Conservation (phyloP, 371 early-diverging fungal genomes). For the Cokeromyces recurvatus region DNA sequence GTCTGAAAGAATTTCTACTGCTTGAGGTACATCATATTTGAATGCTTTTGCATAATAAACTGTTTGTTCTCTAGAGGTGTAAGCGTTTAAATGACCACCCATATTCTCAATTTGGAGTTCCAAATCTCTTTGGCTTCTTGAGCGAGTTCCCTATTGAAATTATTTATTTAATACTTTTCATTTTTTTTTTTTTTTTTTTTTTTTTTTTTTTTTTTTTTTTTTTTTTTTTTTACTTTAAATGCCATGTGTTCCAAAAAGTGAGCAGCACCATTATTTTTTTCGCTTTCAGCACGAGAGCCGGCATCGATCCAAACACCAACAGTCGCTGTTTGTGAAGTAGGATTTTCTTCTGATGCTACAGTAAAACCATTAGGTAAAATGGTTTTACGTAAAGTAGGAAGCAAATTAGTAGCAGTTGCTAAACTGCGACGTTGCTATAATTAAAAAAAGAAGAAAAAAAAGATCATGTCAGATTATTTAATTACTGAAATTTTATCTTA, state of each 20-base stretch:
- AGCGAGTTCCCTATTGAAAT: constrained; percentile 76
- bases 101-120: constrained; percentile 95
- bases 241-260: constrained; percentile 99
- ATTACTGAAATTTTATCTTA: no score
- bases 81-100: constrained; percentile 96
- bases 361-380: constrained; percentile 91
- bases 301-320: constrained; percentile 98
- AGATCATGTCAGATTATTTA: no score
- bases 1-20: constrained; percentile 92
- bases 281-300: constrained; percentile 90
- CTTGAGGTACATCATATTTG: constrained; percentile 77
- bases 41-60: constrained; percentile 96
- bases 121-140: constrained; percentile 70
- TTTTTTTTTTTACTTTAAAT: constrained; percentile 91
- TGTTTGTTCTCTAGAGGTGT: constrained; percentile 97
- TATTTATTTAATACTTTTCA: constrained; percentile 34
- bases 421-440: constrained; percentile 57
- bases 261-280: constrained; percentile 91
- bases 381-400: constrained; percentile 72
- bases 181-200: constrained; percentile 54
- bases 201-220: no score
- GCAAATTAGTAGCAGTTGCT: constrained; percentile 47
- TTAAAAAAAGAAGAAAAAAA: no score
- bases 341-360: constrained; percentile 92
- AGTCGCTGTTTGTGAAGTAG: constrained; percentile 90